phyloP scores from a whole-genome alignment of 2,329 filamentous ascomycete species.

The Colletotrichum sp. region DNA sequence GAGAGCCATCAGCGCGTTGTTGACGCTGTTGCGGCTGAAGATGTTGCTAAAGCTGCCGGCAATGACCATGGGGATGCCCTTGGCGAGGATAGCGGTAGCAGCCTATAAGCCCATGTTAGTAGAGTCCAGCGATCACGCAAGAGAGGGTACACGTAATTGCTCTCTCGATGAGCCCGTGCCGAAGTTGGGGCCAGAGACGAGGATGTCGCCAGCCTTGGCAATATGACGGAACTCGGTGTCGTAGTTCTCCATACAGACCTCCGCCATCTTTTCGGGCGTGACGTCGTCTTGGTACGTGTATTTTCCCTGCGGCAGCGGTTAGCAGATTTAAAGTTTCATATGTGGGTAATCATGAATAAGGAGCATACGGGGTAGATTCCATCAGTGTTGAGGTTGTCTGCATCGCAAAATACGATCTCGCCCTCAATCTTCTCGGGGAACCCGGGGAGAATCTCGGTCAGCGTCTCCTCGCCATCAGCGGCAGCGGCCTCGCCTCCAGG shows the following conservation, averaged over 20 bases:
- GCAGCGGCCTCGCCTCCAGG: slow-evolving; percentile 28
- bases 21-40: slow-evolving; percentile 79
- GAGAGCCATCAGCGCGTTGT: slow-evolving; percentile 76
- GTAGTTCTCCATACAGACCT: slow-evolving; percentile 95
- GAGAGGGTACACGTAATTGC: slow-evolving; percentile 33
- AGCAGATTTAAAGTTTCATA: background rate
- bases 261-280: slow-evolving; percentile 77
- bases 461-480: slow-evolving; percentile 30
- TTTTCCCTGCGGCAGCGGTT: slow-evolving; percentile 44
- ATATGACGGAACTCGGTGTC: slow-evolving; percentile 71
- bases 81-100: slow-evolving; percentile 84
- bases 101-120: slow-evolving; percentile 52
- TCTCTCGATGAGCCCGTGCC: slow-evolving; percentile 83
- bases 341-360: background rate
- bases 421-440: slow-evolving; percentile 85
- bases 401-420: slow-evolving; percentile 88
- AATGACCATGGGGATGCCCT: slow-evolving; percentile 80
- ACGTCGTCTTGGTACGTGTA: slow-evolving; percentile 93
- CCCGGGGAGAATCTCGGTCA: slow-evolving; percentile 79
- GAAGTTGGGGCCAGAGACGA: slow-evolving; percentile 89
- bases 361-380: slow-evolving; percentile 76
- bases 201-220: slow-evolving; percentile 75
- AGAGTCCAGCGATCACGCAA: no score
- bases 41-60: slow-evolving; percentile 85
- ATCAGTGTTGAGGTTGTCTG: slow-evolving; percentile 86